Base-by-base conservation (phyloP, 2,329 filamentous ascomycete species). In the Aspergillus cejpii region DNA sequence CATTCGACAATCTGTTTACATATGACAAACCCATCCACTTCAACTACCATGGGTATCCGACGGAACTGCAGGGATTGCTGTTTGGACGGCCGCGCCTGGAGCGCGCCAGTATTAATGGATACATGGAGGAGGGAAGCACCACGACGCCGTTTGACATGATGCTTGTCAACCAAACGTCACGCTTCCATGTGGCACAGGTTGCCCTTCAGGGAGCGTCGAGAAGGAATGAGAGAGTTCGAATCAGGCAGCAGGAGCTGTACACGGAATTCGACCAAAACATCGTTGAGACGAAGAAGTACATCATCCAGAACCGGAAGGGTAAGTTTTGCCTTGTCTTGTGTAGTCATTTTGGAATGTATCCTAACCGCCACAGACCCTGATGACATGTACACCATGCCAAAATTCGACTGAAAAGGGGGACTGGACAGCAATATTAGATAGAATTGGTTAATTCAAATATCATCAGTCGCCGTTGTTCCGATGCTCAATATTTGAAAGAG, bases 131-230 rank as follows among this genome's bases (percentile, higher is more conserved):
- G 60, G 81, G 80, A 0, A 79, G 71, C 41, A 84, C 81, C 1
- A 85, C 80, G 0, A 84, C 80, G 2, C 81, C 81, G 1, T 84
- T 85, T 53, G 78, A 84, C 54, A 84, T 84, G 81, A 80, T 84
- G 79, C 68, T 84, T 1, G 61, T 76, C 3, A 85, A 85, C 54
- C 54, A 67, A 15, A 77, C 81, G 1, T 80, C 74, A 14, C 67
- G 80, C 33, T 85, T 76, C 52, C 73, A 84, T 57, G 71, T 84
- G 15, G 78, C 77, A 0, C 68, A 74, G 49, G 63, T 72, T 8
- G 81, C 80, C 2, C 54, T 84, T 39, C 65, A 62, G 34, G 74
- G 71, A 1, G 79, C 65, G 0, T 68, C 73, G 1, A 64, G 62
- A 53, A 52, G 60, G 3, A 80, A 81, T 45, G 67, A 74, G 24